These are phyloP conservation scores for Huntiella moniliformis DNA, from an alignment of 2,329 filamentous ascomycete species.

Conservation along the genomic window DNA sequence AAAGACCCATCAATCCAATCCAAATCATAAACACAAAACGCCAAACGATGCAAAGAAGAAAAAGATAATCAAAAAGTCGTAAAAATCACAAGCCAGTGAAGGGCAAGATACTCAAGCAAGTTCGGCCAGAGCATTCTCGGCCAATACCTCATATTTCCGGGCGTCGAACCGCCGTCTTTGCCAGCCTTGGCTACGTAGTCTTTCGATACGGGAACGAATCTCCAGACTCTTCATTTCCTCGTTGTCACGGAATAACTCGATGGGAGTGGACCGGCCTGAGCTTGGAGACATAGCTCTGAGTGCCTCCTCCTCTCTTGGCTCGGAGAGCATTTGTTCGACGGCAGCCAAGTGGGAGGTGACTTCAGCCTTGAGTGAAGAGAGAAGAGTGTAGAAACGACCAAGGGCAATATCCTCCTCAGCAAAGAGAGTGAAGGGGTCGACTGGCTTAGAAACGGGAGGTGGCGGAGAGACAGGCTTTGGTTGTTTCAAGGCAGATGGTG, in stretches of 20 bases:
- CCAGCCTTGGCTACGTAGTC: slow-evolving; percentile 35
- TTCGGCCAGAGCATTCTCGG: slow-evolving; percentile 33
- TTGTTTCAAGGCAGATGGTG: slow-evolving; percentile 10
- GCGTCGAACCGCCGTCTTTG: slow-evolving; percentile 35
- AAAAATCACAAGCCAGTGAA: background rate
- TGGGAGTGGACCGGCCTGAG: slow-evolving; percentile 10
- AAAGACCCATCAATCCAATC: background rate
- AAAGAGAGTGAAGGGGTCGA: slow-evolving; percentile 16
- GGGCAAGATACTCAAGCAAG: slow-evolving; percentile 15
- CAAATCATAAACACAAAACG: background rate
- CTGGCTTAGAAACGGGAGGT: background rate
- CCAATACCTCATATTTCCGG: slow-evolving; percentile 31
- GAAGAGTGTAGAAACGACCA: slow-evolving; percentile 30
- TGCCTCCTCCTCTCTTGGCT: slow-evolving; percentile 12
- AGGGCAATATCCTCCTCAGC: slow-evolving; percentile 23
- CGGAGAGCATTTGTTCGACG: slow-evolving; percentile 24
- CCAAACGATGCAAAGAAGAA: slow-evolving; percentile 1
- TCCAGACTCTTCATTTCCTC: slow-evolving; percentile 24
- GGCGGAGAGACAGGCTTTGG: slow-evolving; percentile 8
- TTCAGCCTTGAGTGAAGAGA: slow-evolving; percentile 29
- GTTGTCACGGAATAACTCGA: slow-evolving; percentile 14
- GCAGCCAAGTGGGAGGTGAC: slow-evolving; percentile 28
- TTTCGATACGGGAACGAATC: slow-evolving; percentile 32
- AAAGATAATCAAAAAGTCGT: slow-evolving; percentile 4
- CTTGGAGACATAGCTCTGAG: slow-evolving; percentile 6